Conservation (phyloP, 441 rosid genomes). For the Pelargonium cotyledonis region DNA sequence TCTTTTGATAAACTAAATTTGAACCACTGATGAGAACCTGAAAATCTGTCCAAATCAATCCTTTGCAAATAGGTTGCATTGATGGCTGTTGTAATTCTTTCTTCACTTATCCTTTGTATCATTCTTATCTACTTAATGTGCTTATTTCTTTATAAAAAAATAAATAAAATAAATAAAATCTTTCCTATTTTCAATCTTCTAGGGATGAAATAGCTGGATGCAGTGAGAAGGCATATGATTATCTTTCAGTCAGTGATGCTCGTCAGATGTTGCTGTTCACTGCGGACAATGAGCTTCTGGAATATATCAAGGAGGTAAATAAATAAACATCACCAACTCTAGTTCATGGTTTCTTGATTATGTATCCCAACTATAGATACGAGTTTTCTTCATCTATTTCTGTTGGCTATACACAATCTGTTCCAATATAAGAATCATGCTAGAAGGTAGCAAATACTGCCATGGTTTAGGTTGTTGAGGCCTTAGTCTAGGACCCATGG, state of each 20-base stretch:
- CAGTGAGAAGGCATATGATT: slow-evolving; percentile 96
- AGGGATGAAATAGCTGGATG: slow-evolving; percentile 98
- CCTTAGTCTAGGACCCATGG: background rate
- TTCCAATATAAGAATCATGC: background rate
- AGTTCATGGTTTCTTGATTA: background rate
- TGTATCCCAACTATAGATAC: too few relatives aligned
- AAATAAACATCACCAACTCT: background rate
- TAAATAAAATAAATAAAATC: too few relatives aligned
- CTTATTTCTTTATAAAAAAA: background rate
- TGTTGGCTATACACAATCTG: background rate
- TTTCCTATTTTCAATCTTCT: slow-evolving; percentile 13
- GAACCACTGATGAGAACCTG: too few relatives aligned
- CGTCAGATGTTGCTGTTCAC: slow-evolving; percentile 68
- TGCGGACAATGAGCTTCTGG: slow-evolving; percentile 60
- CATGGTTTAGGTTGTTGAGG: background rate
- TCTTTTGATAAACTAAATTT: background rate
- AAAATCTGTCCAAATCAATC: background rate
- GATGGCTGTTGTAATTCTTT: background rate
- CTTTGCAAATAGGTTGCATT: background rate
- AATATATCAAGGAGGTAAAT: slow-evolving; percentile 69
- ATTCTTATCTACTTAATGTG: background rate
- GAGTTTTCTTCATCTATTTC: background rate
- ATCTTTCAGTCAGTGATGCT: slow-evolving; percentile 65
- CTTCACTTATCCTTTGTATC: background rate
- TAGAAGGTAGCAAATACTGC: background rate